These are phyloP conservation scores for Phialophora macrospora DNA, from an alignment of 2,329 filamentous ascomycete species.

Conservation along the genomic window DNA sequence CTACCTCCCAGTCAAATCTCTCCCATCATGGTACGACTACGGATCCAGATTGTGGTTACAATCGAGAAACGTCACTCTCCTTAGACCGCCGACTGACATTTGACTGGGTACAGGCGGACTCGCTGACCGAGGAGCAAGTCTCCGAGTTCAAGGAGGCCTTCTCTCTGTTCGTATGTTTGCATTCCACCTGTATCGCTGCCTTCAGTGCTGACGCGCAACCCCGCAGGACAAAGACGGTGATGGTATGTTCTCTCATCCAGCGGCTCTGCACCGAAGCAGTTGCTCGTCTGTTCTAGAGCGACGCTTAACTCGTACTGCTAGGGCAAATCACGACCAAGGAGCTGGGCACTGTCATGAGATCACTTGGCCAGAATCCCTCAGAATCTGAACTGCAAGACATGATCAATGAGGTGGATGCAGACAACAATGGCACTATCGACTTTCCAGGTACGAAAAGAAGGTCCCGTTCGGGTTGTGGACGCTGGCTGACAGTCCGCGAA, in stretches of 20 bases:
- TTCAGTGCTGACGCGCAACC: constrained; percentile 37
- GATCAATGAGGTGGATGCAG: constrained; percentile 91
- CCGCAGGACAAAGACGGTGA: constrained; percentile 85
- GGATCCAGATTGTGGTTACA: constrained; percentile 18
- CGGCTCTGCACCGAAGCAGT: constrained; percentile 4
- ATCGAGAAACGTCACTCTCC: constrained; percentile 24
- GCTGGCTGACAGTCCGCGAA: constrained; percentile 46
- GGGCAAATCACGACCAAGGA: constrained; percentile 93
- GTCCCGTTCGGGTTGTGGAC: background rate
- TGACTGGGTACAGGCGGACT: constrained; percentile 73
- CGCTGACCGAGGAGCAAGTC: constrained; percentile 99
- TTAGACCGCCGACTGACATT: constrained; percentile 21
- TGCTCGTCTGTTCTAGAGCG: background rate
- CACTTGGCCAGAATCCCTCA: constrained; percentile 84
- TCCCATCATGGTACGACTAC: constrained; percentile 30
- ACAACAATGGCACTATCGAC: constrained; percentile 92
- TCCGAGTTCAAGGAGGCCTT: constrained; percentile 99
- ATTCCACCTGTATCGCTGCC: background rate
- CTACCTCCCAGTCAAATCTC: background rate
- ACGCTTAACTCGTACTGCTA: constrained; percentile 46
- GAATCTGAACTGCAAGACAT: constrained; percentile 90
- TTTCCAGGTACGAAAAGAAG: constrained; percentile 72
- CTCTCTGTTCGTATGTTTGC: constrained; percentile 91
- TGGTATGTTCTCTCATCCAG: constrained; percentile 64
- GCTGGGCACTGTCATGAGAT: constrained; percentile 88